phyloP scores from a whole-genome alignment of 352 stramenopile genomes.

The Phytophthora pistaciae region DNA sequence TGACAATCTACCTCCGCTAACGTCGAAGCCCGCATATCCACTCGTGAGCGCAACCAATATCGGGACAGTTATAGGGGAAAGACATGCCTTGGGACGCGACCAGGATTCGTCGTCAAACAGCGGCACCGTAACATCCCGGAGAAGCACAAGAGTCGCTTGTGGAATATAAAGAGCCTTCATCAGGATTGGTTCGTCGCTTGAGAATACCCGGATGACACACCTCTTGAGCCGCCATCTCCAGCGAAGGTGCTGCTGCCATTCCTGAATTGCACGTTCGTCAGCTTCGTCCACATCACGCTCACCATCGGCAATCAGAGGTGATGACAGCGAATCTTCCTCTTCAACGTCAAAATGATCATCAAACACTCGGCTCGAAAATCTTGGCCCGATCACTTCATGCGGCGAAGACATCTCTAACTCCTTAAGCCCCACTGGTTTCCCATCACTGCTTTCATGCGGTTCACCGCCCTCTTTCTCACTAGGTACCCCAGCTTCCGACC shows the following conservation, averaged over 20 bases:
- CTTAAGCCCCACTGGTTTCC: conserved; percentile 9
- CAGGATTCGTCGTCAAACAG: conserved; percentile 74
- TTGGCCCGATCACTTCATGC: conserved; percentile 13
- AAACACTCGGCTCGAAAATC: conserved; percentile 60
- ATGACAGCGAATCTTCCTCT: conserved; percentile 62
- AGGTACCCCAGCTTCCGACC: conserved; percentile 25
- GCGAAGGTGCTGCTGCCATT: conserved; percentile 78
- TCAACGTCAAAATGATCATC: conserved; percentile 72
- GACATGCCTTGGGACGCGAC: conserved; percentile 84
- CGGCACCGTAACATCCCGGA: conserved; percentile 76
- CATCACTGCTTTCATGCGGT: conserved; percentile 1
- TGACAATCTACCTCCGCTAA: conserved; percentile 23
- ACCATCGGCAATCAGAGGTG: conserved; percentile 65
- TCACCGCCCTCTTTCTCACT: conserved; percentile 9
- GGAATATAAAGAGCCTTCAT: conserved; percentile 65
- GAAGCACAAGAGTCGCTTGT: conserved; percentile 55
- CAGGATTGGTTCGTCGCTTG: conserved; percentile 48
- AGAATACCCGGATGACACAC: conserved; percentile 53
- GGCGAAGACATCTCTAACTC: conserved; percentile 38
- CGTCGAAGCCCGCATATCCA: conserved; percentile 41
- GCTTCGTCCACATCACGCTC: conserved; percentile 37
- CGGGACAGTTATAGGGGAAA: conserved; percentile 87
- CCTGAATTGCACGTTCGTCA: conserved; percentile 51
- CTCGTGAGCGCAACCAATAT: conserved; percentile 85
- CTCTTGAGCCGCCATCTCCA: conserved; percentile 77